These are phyloP conservation scores for Haplosporangium sp. DNA, from an alignment of 371 early-diverging fungal species.

Conservation along the genomic window DNA sequence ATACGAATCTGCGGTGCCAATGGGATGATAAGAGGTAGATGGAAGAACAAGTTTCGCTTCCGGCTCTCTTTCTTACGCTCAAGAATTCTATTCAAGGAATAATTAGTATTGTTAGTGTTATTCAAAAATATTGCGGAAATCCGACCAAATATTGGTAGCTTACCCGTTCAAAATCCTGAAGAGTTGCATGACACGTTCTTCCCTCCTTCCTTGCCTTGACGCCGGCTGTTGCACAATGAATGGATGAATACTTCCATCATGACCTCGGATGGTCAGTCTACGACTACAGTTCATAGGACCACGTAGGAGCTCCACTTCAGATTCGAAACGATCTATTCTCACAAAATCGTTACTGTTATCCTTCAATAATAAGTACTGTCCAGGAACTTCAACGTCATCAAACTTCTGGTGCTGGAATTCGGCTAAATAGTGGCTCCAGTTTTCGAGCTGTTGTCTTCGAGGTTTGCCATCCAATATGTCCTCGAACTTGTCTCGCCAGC, in stretches of 20 bases:
- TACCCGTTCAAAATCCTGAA: conserved; percentile 89
- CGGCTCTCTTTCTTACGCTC: conserved; percentile 84
- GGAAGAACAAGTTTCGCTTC: conserved; percentile 87
- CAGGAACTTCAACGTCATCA: conserved; percentile 98
- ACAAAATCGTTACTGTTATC: conserved; percentile 93
- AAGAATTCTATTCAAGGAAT: conserved; percentile 64
- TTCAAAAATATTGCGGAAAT: no score
- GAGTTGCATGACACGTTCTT: conserved; percentile 94
- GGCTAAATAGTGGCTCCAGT: conserved; percentile 90
- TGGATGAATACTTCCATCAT: conserved; percentile 89
- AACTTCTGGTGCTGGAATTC: conserved; percentile 98
- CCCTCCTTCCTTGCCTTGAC: conserved; percentile 86
- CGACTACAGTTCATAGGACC: conserved; percentile 81
- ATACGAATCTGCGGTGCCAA: conserved; percentile 94
- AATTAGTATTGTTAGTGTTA: not conserved
- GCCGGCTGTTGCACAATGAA: conserved; percentile 95
- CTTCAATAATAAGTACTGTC: conserved; percentile 90
- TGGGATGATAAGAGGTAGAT: conserved; percentile 91
- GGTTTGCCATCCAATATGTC: conserved; percentile 86
- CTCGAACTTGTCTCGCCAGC: conserved; percentile 93
- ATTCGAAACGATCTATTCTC: conserved; percentile 93
- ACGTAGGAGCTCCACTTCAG: conserved; percentile 87
- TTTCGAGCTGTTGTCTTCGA: conserved; percentile 84
- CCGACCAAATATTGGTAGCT: not conserved
- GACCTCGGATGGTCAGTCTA: conserved; percentile 88